Percentiles rank a stretch among this genome's conserved stretches.
Evolutionary conservation across 805 yeast species (phyloP).

Genomic region (Cyberlindnera saturnus): DNA sequence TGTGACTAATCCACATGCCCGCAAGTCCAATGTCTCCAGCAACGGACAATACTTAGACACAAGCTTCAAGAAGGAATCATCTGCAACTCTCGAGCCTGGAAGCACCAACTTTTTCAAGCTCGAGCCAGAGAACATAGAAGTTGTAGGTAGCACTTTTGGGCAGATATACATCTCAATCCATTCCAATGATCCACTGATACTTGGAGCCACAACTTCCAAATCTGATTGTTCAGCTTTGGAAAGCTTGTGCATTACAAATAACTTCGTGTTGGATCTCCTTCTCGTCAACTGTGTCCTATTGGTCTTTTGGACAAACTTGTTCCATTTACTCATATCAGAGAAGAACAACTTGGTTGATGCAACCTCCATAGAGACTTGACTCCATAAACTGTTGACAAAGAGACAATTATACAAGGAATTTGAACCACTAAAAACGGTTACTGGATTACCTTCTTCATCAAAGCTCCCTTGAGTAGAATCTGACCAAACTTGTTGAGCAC

Average conservation of each 20-base stretch:
- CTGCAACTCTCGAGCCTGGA: constrained; percentile 64
- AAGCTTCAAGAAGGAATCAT: constrained; percentile 49
- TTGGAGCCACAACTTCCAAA: constrained; percentile 39
- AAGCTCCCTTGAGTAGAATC: constrained; percentile 17
- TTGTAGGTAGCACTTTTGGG: constrained; percentile 59
- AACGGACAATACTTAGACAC: constrained; percentile 53
- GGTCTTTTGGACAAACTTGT: constrained; percentile 26
- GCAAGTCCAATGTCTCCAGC: constrained; percentile 60
- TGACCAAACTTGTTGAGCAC: constrained; percentile 42
- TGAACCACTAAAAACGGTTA: constrained; percentile 4
- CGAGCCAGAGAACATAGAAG: constrained; percentile 36
- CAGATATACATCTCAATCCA: constrained; percentile 83
- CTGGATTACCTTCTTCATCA: constrained; percentile 17
- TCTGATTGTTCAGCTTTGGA: constrained; percentile 47
- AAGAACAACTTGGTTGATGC: constrained; percentile 54
- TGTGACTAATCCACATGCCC: constrained; percentile 77
- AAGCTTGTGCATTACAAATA: constrained; percentile 64
- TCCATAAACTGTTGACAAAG: constrained; percentile 64
- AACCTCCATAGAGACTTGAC: constrained; percentile 46
- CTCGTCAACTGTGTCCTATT: constrained; percentile 12
- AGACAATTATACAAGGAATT: constrained; percentile 53
- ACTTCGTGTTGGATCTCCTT: constrained; percentile 27
- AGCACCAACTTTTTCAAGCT: constrained; percentile 40
- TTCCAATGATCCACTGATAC: constrained; percentile 43
- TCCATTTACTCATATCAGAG: constrained; percentile 39